Conservation (phyloP, 306 rosid genomes). For the Phaseolus lunatus region DNA sequence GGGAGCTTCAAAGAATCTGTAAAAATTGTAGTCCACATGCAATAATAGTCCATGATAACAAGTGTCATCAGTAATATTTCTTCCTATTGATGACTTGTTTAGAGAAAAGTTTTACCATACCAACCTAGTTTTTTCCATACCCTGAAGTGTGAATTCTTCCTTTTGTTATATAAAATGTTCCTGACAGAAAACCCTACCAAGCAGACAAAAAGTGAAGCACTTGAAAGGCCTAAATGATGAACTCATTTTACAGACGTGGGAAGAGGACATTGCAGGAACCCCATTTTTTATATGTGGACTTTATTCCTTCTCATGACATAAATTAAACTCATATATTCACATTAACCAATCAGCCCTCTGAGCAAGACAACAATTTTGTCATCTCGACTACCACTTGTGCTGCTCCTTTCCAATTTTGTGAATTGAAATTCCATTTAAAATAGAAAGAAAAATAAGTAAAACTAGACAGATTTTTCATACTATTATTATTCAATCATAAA, state of each 20-base stretch:
- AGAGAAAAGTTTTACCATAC: conserved; percentile 7
- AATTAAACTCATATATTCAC: conserved; percentile 1
- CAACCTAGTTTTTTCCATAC: background rate
- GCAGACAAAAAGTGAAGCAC: conserved; percentile 41
- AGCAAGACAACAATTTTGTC: background rate
- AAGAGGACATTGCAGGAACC: no score
- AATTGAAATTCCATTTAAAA: background rate
- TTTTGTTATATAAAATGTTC: conserved; percentile 21
- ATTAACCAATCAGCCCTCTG: background rate
- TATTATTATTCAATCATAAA: background rate
- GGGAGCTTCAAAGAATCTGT: background rate
- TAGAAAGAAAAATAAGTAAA: background rate
- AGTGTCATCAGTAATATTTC: conserved; percentile 12
- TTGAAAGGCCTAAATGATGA: conserved; percentile 23
- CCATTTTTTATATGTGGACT: conserved; percentile 16
- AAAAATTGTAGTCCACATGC: conserved; percentile 4
- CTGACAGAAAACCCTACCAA: conserved; percentile 17
- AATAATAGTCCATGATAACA: conserved; percentile 8
- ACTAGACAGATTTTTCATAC: no score
- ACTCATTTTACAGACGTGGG: no score
- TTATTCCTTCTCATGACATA: conserved; percentile 15
- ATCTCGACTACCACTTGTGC: background rate
- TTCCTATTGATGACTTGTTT: background rate
- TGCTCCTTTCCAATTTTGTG: no score
- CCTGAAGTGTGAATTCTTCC: background rate